These are phyloP conservation scores for Stylosanthes scabra DNA, from an alignment of 331 rosid species.

Conservation along the genomic window DNA sequence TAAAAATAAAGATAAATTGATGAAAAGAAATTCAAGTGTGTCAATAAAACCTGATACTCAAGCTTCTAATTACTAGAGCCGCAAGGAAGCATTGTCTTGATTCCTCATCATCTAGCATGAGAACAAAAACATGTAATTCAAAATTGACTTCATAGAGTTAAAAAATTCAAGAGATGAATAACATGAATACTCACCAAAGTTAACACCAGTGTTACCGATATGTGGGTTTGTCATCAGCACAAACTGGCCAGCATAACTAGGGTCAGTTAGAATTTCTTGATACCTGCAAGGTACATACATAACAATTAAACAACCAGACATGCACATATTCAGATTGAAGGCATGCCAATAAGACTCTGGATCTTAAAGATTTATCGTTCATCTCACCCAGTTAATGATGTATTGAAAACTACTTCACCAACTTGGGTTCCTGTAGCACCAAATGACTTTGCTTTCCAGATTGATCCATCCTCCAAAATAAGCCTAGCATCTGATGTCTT, in stretches of 20 bases:
- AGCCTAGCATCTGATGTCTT: slow-evolving; percentile 77
- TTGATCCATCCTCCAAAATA: slow-evolving; percentile 77
- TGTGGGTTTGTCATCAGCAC: slow-evolving; percentile 97
- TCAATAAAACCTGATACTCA: slow-evolving; percentile 65
- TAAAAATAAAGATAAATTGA: slow-evolving; percentile 7
- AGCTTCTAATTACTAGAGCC: slow-evolving; percentile 78
- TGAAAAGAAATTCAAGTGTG: background rate
- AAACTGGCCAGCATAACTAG: slow-evolving; percentile 97
- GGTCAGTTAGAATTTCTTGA: slow-evolving; percentile 95
- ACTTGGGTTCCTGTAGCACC: slow-evolving; percentile 96
- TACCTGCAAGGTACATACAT: slow-evolving; percentile 59
- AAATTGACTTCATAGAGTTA: background rate
- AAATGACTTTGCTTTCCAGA: slow-evolving; percentile 87
- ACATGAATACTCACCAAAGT: slow-evolving; percentile 64
- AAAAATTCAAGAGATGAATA: background rate
- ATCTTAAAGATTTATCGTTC: background rate
- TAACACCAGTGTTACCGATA: slow-evolving; percentile 92
- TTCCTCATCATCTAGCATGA: slow-evolving; percentile 83
- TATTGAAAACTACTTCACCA: slow-evolving; percentile 96
- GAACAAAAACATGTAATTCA: slow-evolving; percentile 14
- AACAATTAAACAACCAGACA: slow-evolving; percentile 1
- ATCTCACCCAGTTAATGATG: slow-evolving; percentile 87
- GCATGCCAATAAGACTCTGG: background rate
- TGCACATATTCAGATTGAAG: slow-evolving; percentile 2
- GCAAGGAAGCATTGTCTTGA: slow-evolving; percentile 76